Conservation (phyloP, 176 grass and related monocot species). For the Themeda triandra region DNA sequence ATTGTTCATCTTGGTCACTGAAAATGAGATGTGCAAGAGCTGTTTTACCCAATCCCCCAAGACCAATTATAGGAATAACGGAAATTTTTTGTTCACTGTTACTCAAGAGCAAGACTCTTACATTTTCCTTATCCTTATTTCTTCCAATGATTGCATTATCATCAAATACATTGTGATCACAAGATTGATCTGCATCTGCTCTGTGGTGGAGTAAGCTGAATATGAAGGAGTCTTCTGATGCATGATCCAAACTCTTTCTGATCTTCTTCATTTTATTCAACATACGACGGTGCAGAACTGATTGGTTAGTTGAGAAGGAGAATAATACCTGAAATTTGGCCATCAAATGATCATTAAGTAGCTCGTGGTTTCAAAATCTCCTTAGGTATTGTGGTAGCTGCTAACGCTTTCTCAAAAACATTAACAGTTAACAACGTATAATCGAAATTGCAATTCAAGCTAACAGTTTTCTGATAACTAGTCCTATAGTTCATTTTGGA, state of each 20-base stretch:
- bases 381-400: neutral
- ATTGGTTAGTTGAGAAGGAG: neutral
- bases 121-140: neutral
- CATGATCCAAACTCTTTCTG: neutral
- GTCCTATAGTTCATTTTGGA: too few relatives aligned
- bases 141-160: neutral
- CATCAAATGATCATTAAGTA: neutral
- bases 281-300: neutral
- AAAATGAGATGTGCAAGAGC: constrained; percentile 8
- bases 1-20: constrained; percentile 1
- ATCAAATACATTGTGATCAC: neutral
- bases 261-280: neutral
- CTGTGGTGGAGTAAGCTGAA: neutral
- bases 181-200: neutral
- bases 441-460: neutral
- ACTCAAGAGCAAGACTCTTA: neutral
- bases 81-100: neutral
- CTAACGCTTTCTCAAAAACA: neutral
- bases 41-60: constrained; percentile 1
- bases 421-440: neutral
- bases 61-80: neutral
- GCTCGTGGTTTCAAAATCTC: neutral
- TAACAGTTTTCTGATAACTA: neutral
- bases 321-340: neutral
- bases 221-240: neutral